Base-by-base conservation (phyloP, 2,329 filamentous ascomycete species). In the Pyricularia pennisetigena region DNA sequence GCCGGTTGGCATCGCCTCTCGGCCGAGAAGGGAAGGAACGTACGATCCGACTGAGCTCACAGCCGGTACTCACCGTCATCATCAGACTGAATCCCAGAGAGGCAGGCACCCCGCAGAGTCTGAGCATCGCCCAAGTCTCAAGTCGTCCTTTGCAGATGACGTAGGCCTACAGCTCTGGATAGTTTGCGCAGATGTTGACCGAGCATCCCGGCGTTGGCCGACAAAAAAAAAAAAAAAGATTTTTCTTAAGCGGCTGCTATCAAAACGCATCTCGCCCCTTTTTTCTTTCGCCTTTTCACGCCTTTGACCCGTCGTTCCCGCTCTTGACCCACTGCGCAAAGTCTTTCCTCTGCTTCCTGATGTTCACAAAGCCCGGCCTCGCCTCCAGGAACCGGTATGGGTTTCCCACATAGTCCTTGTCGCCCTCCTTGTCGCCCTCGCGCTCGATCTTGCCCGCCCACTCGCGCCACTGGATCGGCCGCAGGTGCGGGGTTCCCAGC, bases 391-490 rank as follows among this genome's bases (percentile, higher is more conserved):
- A 83, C 66, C 82, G 83, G 77, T 94, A 98, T 6, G 94, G 93
- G 75, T 96, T 97, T 20, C 90, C 90, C 14, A 86, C 80, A 71
- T 84, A 90, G 70, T 89, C 87, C 74, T 92, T 88, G 49, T 90
- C 87, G 74, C 90, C 85, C 30, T 89, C 62, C 30, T 14, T 26
- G n/a, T 63, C 57, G 4, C 66, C 88, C 79, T 95, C 85, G 70
- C 90, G 83, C 82, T 97, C 92, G 76, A 98, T 85, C 82, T 94
- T 88, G 68, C 91, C 90, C 12, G 91, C 91, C 91, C 92, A 95
- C 30, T 88, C 86, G 68, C 87, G 85, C 90, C 91, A 93, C 77
- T 90, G 86, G 73, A 98, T 94, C 2, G 95, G 95, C 76, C 92
- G 90, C 71, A 98, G 82, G 63, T 88, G 86, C 14, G 92, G 89